A percentile compares a stretch with the other conserved stretches of the same genome.
Evolutionary conservation across 371 early-diverging fungal species (phyloP).

Genomic region (Dinochytrium kinnereticum): DNA sequence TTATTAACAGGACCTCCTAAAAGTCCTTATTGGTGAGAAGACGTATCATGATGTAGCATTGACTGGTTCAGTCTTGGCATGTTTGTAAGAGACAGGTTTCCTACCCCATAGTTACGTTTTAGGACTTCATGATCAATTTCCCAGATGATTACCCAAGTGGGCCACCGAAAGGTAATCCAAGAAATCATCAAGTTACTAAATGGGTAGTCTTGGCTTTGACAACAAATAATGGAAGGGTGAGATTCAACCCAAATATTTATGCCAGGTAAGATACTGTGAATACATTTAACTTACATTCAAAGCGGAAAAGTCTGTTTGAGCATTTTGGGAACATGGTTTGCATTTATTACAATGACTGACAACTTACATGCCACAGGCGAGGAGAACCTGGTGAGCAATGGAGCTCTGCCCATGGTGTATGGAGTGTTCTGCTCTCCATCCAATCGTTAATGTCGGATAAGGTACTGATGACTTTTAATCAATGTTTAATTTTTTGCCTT

Average conservation of each 20-base stretch:
- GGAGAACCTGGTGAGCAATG: constrained; percentile 61
- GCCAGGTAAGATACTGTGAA: constrained; percentile 33
- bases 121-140: constrained; percentile 61
- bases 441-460: constrained; percentile 62
- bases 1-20: constrained; percentile 61
- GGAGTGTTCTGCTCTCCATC: constrained; percentile 50
- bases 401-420: constrained; percentile 54
- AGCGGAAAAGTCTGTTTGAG: constrained; percentile 67
- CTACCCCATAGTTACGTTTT: not conserved
- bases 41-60: not conserved
- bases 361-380: constrained; percentile 36
- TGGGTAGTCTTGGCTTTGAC: constrained; percentile 48
- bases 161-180: constrained; percentile 56
- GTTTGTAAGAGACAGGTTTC: constrained; percentile 31
- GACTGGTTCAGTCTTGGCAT: constrained; percentile 36
- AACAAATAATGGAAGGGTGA: constrained; percentile 52
- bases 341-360: not conserved
- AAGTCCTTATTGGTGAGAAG: constrained; percentile 53
- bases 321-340: constrained; percentile 53
- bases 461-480: constrained; percentile 15
- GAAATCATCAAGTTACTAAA: not conserved
- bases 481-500: constrained; percentile 3
- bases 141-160: constrained; percentile 58
- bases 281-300: constrained; percentile 27
- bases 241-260: constrained; percentile 67